Evolutionary conservation across 495 filamentous ascomycete genomes (phyloP).

Genomic region (Aspergillus conjunctus): DNA sequence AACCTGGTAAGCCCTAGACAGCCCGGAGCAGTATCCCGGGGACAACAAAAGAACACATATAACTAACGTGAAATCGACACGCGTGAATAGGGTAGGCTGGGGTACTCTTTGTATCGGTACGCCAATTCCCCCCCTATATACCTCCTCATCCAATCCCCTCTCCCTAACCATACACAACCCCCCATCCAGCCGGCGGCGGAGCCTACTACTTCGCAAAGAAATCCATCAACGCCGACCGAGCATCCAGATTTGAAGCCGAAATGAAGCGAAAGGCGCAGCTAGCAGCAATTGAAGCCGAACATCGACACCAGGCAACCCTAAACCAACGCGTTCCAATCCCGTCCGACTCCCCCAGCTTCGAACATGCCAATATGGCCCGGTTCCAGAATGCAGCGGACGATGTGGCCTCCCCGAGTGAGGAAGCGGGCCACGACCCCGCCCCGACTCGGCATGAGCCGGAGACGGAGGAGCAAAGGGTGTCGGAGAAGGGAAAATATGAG

Average conservation of each 20-base stretch:
- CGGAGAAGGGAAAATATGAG: slow-evolving; percentile 92
- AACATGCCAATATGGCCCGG: slow-evolving; percentile 41
- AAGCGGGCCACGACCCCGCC: slow-evolving; percentile 80
- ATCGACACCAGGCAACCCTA: slow-evolving; percentile 37
- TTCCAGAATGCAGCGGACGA: slow-evolving; percentile 51
- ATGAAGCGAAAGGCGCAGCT: slow-evolving; percentile 63
- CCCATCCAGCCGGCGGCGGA: slow-evolving; percentile 70
- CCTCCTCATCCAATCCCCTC: background rate
- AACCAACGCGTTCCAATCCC: slow-evolving; percentile 25
- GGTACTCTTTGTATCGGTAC: slow-evolving; percentile 77
- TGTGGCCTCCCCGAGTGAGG: slow-evolving; percentile 74
- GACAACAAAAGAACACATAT: slow-evolving; percentile 7
- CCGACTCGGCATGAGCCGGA: slow-evolving; percentile 80
- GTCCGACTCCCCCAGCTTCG: slow-evolving; percentile 32
- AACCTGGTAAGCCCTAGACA: slow-evolving; percentile 47
- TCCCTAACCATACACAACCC: background rate
- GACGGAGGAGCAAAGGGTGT: slow-evolving; percentile 66
- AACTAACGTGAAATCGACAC: slow-evolving; percentile 28
- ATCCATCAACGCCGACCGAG: slow-evolving; percentile 86
- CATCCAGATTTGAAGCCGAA: slow-evolving; percentile 67
- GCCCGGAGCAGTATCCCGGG: background rate
- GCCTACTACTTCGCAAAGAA: slow-evolving; percentile 97
- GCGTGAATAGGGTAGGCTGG: slow-evolving; percentile 72
- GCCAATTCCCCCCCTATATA: background rate
- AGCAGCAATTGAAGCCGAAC: slow-evolving; percentile 58